Base-by-base conservation (phyloP, 805 yeast genomes). In the Wickerhamiella occidentalis region DNA sequence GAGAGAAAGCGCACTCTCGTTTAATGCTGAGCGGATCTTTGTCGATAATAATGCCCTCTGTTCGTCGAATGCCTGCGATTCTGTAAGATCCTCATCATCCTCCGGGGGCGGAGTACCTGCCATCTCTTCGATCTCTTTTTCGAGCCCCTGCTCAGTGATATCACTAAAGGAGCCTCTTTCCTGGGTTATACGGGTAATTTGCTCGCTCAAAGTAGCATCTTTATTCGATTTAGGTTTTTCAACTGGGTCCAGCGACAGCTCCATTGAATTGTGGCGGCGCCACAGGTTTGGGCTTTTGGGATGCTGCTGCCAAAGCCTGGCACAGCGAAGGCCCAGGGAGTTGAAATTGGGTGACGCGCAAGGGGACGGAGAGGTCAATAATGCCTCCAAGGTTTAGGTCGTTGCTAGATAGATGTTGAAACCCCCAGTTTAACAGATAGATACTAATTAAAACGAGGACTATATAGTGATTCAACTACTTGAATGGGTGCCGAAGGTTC, bases 1-100 rank as follows among this genome's bases (percentile, higher is more conserved):
- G 51, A 88, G 68, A 1, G 95, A 80, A 35, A 92, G 65, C 0
- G 96, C 87, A 0, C 94, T 79, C 61, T 92, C 96, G 61, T 90
- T 92, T 56, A 85, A 69, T 1, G 97, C 95, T 0, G 77, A 64
- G 48, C 76, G 55, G 25, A 60, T 57, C 42, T 52, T 55, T 23
- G 52, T 53, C 36, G 55, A 54, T 41, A 60, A 51, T 46, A 55
- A 58, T 4, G 55, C 53, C 22, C 65, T 54, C 25, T 54, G 51
- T 33, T 61, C 61, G 15, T 56, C 60, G 29, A 58, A 58, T 25
- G 43, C 29, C 41, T 47, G 52, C 40, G 43, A n/a, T 12, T 6
- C 48, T 12, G 23, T 28, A 8, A 11, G 22, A 6, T 6, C 45
- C 15, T 21, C 48, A 7, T 13, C 15, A 15, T 64, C 67, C 25